A percentile compares a stretch with the other conserved stretches of the same genome.
Conservation (phyloP, 306 rosid genomes). For the Benincasa hispida region DNA sequence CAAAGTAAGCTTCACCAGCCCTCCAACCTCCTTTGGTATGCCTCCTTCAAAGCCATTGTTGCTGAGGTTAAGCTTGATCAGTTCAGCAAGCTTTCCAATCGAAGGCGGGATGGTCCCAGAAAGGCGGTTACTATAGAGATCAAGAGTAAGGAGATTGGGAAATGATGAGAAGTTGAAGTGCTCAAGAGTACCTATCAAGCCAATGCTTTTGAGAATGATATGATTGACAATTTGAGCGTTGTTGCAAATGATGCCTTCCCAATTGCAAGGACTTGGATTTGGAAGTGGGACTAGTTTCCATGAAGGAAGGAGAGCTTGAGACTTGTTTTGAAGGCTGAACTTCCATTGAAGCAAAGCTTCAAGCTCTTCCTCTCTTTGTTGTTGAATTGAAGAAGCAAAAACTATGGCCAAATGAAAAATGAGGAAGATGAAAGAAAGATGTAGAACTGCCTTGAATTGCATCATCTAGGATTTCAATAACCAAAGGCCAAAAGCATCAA, state of each 20-base stretch:
- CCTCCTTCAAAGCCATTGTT: neutral
- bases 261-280: constrained; percentile 7
- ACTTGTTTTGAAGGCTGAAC: neutral
- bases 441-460: neutral
- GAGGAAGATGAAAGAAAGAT: neutral
- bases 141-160: constrained; percentile 7
- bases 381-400: neutral
- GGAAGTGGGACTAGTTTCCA: neutral
- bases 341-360: constrained; percentile 13
- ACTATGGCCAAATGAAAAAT: neutral
- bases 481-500: neutral
- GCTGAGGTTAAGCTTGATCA: constrained; percentile 7
- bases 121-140: constrained; percentile 1
- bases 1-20: constrained; percentile 14
- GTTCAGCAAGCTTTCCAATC: neutral
- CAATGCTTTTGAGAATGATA: neutral
- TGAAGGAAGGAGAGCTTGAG: constrained; percentile 11
- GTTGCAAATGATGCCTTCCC: constrained; percentile 12
- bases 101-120: constrained; percentile 1
- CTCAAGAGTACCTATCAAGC: constrained; percentile 3
- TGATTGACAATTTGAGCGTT: neutral
- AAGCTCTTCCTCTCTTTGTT: neutral
- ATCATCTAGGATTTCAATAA: neutral
- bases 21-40: constrained; percentile 17
- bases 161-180: constrained; percentile 7